phyloP scores from a whole-genome alignment of 768 basidiomycete genomes.

The Leccinum subtestaceum region DNA sequence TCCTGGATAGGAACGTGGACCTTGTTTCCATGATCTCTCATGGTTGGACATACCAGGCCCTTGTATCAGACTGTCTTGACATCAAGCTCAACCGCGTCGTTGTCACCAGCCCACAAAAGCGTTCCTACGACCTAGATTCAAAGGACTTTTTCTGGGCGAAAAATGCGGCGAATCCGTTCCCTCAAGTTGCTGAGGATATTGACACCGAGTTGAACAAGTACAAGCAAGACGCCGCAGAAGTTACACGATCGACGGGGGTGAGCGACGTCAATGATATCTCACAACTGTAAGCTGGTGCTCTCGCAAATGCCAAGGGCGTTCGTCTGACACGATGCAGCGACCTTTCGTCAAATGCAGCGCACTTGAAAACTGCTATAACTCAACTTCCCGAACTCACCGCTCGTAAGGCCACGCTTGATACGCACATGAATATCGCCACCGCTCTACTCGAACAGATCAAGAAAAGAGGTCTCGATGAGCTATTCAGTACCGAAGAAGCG shows the following conservation, averaged over 20 bases:
- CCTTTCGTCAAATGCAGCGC: constrained; percentile 86
- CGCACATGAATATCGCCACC: constrained; percentile 99
- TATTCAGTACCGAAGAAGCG: constrained; percentile 96
- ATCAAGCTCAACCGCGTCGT: constrained; percentile 96
- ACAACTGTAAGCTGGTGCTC: constrained; percentile 65
- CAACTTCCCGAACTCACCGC: constrained; percentile 95
- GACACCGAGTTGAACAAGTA: constrained; percentile 87
- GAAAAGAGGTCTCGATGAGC: constrained; percentile 87
- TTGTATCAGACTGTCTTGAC: constrained; percentile 95
- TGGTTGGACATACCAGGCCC: constrained; percentile 98
- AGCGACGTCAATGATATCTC: constrained; percentile 94
- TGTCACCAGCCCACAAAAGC: constrained; percentile 69
- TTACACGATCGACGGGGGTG: constrained; percentile 93
- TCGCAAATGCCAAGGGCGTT: not conserved
- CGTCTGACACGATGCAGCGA: constrained; percentile 47
- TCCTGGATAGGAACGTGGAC: constrained; percentile 94
- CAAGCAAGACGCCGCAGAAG: constrained; percentile 95
- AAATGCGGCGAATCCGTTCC: constrained; percentile 95
- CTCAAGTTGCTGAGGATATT: constrained; percentile 97
- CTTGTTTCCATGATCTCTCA: constrained; percentile 91
- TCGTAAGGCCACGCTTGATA: constrained; percentile 93
- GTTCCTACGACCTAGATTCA: constrained; percentile 92
- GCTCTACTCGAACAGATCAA: constrained; percentile 94
- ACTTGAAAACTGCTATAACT: constrained; percentile 96
- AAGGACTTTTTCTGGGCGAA: constrained; percentile 99